Conservation (phyloP, 345 rosid species). For the Melastoma malabathricum region DNA sequence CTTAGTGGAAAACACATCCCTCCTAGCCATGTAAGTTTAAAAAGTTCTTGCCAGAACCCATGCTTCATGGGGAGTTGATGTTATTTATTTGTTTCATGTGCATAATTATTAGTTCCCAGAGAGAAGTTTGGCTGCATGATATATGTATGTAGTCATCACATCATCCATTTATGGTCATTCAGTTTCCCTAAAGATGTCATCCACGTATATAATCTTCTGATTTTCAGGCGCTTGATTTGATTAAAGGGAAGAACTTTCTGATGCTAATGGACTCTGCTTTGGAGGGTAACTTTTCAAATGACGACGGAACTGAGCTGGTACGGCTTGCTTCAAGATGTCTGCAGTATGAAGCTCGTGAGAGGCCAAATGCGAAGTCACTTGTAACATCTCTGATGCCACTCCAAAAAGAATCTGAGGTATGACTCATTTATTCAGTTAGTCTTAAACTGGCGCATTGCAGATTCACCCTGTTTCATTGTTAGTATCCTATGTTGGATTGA, state of each 20-base stretch:
- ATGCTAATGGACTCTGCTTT: conserved; percentile 94
- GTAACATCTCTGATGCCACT: conserved; percentile 59
- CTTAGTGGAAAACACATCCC: conserved; percentile 97
- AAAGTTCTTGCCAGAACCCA: background rate
- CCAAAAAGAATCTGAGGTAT: conserved; percentile 73
- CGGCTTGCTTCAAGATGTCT: conserved; percentile 81
- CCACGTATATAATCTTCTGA: background rate
- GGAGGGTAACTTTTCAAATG: conserved; percentile 92
- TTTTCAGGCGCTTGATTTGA: conserved; percentile 92
- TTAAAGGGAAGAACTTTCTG: conserved; percentile 79
- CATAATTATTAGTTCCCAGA: too few relatives aligned
- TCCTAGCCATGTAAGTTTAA: conserved; percentile 74
- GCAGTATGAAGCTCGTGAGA: conserved; percentile 82
- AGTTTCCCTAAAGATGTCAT: background rate
- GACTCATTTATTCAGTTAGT: background rate
- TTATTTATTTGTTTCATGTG: too few relatives aligned
- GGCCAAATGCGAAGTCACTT: conserved; percentile 89
- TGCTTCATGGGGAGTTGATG: background rate
- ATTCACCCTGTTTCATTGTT: background rate
- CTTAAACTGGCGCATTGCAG: too few relatives aligned
- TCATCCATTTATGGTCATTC: background rate
- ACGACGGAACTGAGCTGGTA: conserved; percentile 84
- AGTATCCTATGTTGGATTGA: background rate
- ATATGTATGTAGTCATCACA: background rate
- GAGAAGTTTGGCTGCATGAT: too few relatives aligned